Base-by-base conservation (phyloP, 805 yeast species). In the Candida alai region DNA sequence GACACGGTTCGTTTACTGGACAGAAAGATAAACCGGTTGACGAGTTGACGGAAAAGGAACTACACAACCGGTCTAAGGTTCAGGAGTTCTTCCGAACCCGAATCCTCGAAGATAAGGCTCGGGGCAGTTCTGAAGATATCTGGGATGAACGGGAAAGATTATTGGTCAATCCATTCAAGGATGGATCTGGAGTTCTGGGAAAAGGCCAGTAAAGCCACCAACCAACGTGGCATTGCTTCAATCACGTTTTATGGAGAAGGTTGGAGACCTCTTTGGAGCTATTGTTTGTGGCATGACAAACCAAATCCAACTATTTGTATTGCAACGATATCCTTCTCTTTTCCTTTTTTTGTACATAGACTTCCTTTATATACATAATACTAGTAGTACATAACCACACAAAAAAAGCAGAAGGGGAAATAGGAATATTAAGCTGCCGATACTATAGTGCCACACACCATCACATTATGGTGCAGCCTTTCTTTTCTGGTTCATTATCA, bases 81-180 rank as follows among this genome's bases (percentile, higher is more conserved):
- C 88, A 83, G 51, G 72, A 76, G 42, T 90, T 79, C 63, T 84
- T 81, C 63, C 82, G 76, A 62, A 62, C 71, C 22, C 66, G 78
- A 40, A 63, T 79, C 13, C 73, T 80, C 24, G 76, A 78, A 43
- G 78, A 79, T 45, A 73, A 75, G 53, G 66, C 72, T 23, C 60
- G 66, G 32, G 96, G 96, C 2, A 77, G 83, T 45, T 78, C 90
- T 34, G 96, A 89, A 53, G 90, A 84, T 50, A 69, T 90, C 6
- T 90, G 97, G 97, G 75, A 73, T 35, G 51, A 58, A 29, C 54
- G 80, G 12, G 48, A 50, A 24, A 43, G 45, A 35, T 45, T 59
- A 1, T 49, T 71, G 30, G 37, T 47, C 15, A 41, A 52, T 13
- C 77, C 78, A 9, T 72, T 71, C 42, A 49, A 46, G 34, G 49